Percentiles rank a stretch among this genome's conserved stretches.
Conservation (phyloP, 306 rosid species). For the Luffa aegyptiaca region DNA sequence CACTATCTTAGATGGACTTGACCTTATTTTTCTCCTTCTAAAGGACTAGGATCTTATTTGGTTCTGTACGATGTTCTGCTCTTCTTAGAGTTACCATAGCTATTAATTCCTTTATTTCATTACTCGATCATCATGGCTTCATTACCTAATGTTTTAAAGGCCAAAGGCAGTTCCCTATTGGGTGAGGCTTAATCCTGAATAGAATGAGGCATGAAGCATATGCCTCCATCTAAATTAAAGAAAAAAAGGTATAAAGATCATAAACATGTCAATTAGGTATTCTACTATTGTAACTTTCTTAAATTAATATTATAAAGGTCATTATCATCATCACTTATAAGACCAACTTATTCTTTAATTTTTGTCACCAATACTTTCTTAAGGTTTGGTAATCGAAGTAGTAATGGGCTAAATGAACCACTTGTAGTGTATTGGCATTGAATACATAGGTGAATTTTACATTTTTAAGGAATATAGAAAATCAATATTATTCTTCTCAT, state of each 20-base stretch:
- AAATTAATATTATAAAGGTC: neutral
- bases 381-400: neutral
- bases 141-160: too few species aligned
- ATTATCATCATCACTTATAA: neutral
- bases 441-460: neutral
- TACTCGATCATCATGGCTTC: too few species aligned
- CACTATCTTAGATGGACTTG: neutral
- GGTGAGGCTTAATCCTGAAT: too few species aligned
- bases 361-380: neutral
- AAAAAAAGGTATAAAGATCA: neutral
- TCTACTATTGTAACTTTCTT: neutral
- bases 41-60: neutral
- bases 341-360: neutral
- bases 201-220: neutral
- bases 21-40: neutral
- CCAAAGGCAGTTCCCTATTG: too few species aligned
- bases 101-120: neutral
- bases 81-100: neutral
- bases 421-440: neutral
- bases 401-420: neutral
- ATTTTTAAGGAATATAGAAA: neutral
- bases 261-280: neutral
- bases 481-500: neutral
- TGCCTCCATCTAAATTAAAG: neutral
- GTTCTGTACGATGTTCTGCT: neutral